phyloP scores from a whole-genome alignment of 2,329 filamentous ascomycete genomes.

The Pestalotiopsis sp. region DNA sequence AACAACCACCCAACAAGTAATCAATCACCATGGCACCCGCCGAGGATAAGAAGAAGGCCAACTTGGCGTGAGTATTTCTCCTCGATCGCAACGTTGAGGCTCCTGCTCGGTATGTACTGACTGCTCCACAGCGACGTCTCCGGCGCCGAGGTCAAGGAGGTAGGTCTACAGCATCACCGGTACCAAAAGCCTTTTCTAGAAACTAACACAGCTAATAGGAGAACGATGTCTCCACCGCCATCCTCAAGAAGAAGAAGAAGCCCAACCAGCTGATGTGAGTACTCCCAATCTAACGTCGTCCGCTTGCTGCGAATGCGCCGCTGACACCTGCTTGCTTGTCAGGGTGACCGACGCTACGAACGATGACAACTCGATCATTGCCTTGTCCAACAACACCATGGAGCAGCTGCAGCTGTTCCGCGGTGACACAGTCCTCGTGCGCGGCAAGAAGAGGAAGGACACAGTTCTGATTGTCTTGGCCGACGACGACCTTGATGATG shows the following conservation, averaged over 20 bases:
- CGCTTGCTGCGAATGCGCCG: not conserved
- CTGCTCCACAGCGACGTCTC: constrained; percentile 72
- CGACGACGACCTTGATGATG: constrained; percentile 97
- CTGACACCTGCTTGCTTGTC: constrained; percentile 20
- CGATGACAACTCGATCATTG: constrained; percentile 99
- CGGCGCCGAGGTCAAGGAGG: constrained; percentile 82
- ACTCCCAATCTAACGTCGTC: constrained; percentile 21
- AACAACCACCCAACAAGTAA: constrained; percentile 14
- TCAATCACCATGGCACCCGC: constrained; percentile 65
- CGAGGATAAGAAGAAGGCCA: constrained; percentile 80
- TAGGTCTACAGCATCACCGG: constrained; percentile 47
- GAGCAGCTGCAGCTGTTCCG: constrained; percentile 97
- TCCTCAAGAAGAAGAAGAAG: constrained; percentile 99
- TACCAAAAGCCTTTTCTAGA: constrained; percentile 18
- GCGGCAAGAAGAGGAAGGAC: constrained; percentile 99
- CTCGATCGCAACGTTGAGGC: not conserved
- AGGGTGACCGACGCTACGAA: constrained; percentile 98
- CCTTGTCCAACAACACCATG: constrained; percentile 98
- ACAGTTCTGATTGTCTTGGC: constrained; percentile 97
- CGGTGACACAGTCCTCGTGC: constrained; percentile 95
- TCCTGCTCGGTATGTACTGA: constrained; percentile 4
- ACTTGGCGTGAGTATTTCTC: constrained; percentile 69
- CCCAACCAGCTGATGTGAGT: constrained; percentile 95
- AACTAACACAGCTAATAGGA: constrained; percentile 54
- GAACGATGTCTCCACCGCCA: constrained; percentile 91